Evolutionary conservation across 1,139 yeast genomes (phyloP).

Genomic region (Scheffersomyces lignicola): DNA sequence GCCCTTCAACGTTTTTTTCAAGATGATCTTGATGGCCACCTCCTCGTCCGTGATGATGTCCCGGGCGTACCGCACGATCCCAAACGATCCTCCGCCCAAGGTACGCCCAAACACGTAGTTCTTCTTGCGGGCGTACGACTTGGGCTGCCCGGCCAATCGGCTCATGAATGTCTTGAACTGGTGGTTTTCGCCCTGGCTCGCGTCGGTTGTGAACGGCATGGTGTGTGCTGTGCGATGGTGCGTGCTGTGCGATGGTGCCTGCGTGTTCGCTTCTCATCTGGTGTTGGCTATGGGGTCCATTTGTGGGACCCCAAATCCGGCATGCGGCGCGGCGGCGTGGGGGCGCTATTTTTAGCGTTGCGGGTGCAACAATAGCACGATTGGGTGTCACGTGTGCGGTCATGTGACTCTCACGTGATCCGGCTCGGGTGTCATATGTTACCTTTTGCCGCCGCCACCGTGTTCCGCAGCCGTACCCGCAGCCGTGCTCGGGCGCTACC

Average conservation of each 20-base stretch:
- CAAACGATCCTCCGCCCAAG: slow-evolving; percentile 90
- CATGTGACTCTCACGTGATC: too few relatives aligned
- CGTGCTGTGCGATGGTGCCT: neutral
- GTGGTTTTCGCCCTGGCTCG: slow-evolving; percentile 13
- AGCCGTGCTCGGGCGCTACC: too few relatives aligned
- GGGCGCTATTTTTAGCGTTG: too few relatives aligned
- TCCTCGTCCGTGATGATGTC: slow-evolving; percentile 59
- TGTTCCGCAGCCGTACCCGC: too few relatives aligned
- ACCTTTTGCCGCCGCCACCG: too few relatives aligned
- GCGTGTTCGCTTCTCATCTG: neutral
- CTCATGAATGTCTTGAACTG: slow-evolving; percentile 39
- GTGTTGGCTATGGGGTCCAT: slow-evolving; percentile 1
- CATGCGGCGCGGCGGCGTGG: too few relatives aligned
- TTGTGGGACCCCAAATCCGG: too few relatives aligned
- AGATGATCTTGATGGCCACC: slow-evolving; percentile 83
- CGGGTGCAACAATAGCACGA: too few relatives aligned
- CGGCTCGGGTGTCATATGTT: too few relatives aligned
- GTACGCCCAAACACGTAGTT: slow-evolving; percentile 74
- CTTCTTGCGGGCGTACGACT: slow-evolving; percentile 61
- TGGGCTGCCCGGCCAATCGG: slow-evolving; percentile 73
- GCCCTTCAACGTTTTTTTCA: slow-evolving; percentile 79
- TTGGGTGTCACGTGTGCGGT: too few relatives aligned
- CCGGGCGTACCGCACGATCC: slow-evolving; percentile 80
- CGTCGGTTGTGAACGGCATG: too few relatives aligned
- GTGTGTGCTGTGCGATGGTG: too few relatives aligned